Percentiles rank a stretch among this genome's conserved stretches.
Conservation (phyloP, 2,329 filamentous ascomycete genomes). For the Fusarium sambucinum region DNA sequence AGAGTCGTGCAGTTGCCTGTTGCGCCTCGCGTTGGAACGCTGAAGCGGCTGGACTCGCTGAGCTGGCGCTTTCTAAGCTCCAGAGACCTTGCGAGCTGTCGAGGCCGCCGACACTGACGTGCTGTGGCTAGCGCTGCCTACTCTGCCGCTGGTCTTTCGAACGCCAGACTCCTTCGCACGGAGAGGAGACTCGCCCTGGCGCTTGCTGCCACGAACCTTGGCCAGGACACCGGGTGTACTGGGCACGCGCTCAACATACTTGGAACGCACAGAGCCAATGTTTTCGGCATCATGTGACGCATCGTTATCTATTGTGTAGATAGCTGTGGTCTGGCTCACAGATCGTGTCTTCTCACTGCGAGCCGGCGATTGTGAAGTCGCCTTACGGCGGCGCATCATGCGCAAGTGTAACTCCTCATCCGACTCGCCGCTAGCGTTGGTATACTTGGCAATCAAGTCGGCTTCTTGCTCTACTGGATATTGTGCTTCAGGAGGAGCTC, state of each 20-base stretch:
- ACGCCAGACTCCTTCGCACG: constrained; percentile 66
- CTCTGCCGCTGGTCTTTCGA: constrained; percentile 74
- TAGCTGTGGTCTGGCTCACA: constrained; percentile 80
- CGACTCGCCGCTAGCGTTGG: constrained; percentile 74
- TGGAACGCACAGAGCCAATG: constrained; percentile 70
- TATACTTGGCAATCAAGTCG: constrained; percentile 71
- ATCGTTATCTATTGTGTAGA: constrained; percentile 74
- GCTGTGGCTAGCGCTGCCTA: constrained; percentile 67
- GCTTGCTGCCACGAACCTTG: constrained; percentile 74
- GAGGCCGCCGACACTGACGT: constrained; percentile 58
- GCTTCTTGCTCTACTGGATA: constrained; percentile 68
- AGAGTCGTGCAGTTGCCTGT: constrained; percentile 41
- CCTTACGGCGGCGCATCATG: constrained; percentile 77
- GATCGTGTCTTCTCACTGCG: constrained; percentile 74
- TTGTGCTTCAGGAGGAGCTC: constrained; percentile 61
- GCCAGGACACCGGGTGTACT: constrained; percentile 69
- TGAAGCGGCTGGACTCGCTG: constrained; percentile 39
- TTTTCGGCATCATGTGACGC: constrained; percentile 79
- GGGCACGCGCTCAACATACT: constrained; percentile 67
- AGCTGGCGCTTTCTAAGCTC: constrained; percentile 50
- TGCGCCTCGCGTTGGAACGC: constrained; percentile 31
- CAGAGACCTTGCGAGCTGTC: constrained; percentile 67
- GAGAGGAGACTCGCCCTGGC: constrained; percentile 63
- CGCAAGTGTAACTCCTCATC: constrained; percentile 88
- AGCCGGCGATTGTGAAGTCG: constrained; percentile 71